These are phyloP conservation scores for Meyerozyma carpophila DNA, from an alignment of 1,139 yeast species.

Conservation along the genomic window DNA sequence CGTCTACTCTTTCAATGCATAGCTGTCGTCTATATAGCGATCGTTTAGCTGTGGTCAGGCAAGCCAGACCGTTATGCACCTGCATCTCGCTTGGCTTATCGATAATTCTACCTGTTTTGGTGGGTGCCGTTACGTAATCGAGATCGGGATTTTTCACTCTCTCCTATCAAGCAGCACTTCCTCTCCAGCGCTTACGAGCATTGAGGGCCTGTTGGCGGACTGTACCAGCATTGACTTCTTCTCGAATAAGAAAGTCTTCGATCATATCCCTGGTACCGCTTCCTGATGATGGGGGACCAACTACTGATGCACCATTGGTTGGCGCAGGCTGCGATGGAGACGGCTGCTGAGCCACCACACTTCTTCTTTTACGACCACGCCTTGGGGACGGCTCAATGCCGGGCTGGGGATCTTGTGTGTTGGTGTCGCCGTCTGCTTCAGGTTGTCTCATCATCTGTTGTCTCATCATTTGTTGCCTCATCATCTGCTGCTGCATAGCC, in stretches of 20 bases:
- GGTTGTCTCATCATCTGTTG: conserved; percentile 12
- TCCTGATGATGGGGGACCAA: background rate
- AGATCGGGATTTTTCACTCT: background rate
- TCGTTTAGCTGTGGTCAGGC: too few relatives aligned
- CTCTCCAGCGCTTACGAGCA: background rate
- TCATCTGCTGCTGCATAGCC: conserved; percentile 19
- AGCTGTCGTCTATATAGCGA: too few relatives aligned
- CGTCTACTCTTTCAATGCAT: too few relatives aligned
- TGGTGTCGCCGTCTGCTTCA: conserved; percentile 3
- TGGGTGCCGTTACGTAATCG: background rate
- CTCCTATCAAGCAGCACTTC: background rate
- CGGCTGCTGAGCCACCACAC: background rate
- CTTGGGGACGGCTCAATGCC: conserved; percentile 11
- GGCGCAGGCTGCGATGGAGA: background rate
- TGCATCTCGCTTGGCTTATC: background rate
- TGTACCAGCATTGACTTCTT: background rate
- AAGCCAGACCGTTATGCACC: background rate
- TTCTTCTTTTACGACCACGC: conserved; percentile 3
- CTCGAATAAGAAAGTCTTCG: background rate
- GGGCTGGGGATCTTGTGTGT: conserved; percentile 7
- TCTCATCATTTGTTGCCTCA: conserved; percentile 10
- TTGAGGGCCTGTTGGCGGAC: background rate
- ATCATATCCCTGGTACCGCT: background rate
- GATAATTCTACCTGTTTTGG: background rate
- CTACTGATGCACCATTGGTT: background rate